phyloP scores from a whole-genome alignment of 2,329 filamentous ascomycete species.

The Geosmithia morbida region DNA sequence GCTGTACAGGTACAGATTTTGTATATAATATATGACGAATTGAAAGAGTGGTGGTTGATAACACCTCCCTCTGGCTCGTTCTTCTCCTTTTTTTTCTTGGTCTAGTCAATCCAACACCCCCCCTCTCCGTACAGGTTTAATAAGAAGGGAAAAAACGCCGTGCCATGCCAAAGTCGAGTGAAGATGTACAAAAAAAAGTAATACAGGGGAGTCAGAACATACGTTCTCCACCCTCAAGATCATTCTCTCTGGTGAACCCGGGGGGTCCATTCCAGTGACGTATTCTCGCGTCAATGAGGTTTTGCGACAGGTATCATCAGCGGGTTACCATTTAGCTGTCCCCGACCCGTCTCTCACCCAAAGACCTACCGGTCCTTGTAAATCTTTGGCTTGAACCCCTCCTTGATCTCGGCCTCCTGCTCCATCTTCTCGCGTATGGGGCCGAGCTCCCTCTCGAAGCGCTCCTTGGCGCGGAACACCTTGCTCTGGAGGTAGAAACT shows the following conservation, averaged over 20 bases:
- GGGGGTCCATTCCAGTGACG: no score
- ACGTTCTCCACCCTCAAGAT: no score
- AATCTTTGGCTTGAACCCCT: constrained; percentile 89
- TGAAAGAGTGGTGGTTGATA: not conserved
- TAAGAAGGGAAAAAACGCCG: constrained; percentile 26
- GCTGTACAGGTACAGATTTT: not conserved
- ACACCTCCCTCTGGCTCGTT: not conserved
- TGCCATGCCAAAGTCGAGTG: constrained; percentile 39
- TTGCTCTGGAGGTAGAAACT: constrained; percentile 99
- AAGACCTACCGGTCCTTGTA: constrained; percentile 70
- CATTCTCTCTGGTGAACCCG: no score
- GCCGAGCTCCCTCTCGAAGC: constrained; percentile 76
- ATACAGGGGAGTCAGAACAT: constrained; percentile 12
- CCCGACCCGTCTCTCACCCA: no score
- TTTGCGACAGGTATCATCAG: no score
- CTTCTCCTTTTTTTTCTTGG: constrained; percentile 4
- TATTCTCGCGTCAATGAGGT: no score
- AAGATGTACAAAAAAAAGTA: constrained; percentile 28
- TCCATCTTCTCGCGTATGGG: constrained; percentile 56
- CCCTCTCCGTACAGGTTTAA: not conserved
- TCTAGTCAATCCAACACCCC: constrained; percentile 9
- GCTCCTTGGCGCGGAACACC: constrained; percentile 76
- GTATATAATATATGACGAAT: not conserved
- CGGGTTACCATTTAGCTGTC: no score
- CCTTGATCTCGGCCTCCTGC: constrained; percentile 63